These are phyloP conservation scores for Citrus inodora DNA, from an alignment of 345 rosid species.

Conservation along the genomic window DNA sequence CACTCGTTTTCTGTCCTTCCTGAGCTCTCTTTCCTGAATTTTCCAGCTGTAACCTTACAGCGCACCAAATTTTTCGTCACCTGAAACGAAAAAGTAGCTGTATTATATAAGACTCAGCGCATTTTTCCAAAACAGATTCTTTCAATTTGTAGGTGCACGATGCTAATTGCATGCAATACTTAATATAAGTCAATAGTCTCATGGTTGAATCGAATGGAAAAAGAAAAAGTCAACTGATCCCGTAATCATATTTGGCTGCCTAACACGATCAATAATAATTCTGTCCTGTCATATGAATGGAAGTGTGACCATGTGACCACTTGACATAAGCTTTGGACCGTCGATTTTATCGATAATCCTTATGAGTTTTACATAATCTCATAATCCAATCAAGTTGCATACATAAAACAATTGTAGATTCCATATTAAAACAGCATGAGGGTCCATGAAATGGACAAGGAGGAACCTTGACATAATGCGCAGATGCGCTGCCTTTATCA, in stretches of 20 bases:
- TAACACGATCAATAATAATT: not conserved
- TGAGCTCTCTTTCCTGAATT: not conserved
- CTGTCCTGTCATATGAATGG: not conserved
- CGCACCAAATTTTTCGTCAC: no score
- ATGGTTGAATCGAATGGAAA: not conserved
- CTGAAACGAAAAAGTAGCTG: no score
- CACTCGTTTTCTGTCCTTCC: not conserved
- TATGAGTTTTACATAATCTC: not conserved
- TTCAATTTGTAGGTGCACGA: no score
- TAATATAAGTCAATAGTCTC: not conserved
- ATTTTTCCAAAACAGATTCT: no score
- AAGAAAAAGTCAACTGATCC: not conserved
- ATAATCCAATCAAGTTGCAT: not conserved
- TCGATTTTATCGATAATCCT: not conserved
- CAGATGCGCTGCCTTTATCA: not conserved
- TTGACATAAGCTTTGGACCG: not conserved
- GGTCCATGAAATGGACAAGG: not conserved
- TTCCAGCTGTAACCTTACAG: not conserved
- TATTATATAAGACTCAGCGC: not conserved
- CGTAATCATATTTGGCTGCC: not conserved
- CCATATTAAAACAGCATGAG: not conserved
- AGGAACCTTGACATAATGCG: no score
- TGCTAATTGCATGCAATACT: not conserved
- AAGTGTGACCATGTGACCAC: not conserved
- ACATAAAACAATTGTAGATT: not conserved